Conservation (phyloP, 192 early-diverging fungal genomes). For the Coemansia umbellata region DNA sequence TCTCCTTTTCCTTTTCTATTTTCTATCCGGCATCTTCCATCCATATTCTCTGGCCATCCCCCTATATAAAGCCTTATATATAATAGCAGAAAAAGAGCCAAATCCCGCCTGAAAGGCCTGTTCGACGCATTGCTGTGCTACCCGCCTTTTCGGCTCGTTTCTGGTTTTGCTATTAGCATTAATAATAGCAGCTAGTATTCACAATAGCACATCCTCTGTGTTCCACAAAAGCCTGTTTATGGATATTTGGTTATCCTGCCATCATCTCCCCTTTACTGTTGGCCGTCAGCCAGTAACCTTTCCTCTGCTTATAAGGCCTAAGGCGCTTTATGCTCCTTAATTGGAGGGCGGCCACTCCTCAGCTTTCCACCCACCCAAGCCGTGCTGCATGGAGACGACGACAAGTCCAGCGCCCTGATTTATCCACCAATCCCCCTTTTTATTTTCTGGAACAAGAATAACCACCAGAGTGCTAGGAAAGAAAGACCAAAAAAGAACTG, state of each 20-base stretch:
- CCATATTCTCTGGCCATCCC: neutral
- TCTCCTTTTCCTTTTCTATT: neutral
- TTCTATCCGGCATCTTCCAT: neutral
- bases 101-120: neutral
- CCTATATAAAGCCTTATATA: neutral
- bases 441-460: too few relatives aligned
- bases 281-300: neutral
- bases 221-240: too few relatives aligned
- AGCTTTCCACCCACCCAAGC: too few relatives aligned
- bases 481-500: neutral
- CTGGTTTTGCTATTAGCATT: neutral
- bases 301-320: too few relatives aligned
- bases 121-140: neutral
- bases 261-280: neutral
- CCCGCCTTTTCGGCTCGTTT: neutral
- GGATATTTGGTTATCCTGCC: neutral
- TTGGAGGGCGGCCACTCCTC: too few relatives aligned
- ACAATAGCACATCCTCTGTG: neutral
- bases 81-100: neutral
- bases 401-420: too few relatives aligned
- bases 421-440: too few relatives aligned
- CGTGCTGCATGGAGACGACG: too few relatives aligned
- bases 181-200: neutral
- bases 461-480: too few relatives aligned
- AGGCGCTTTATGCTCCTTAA: too few relatives aligned